Evolutionary conservation across 2,329 filamentous ascomycete genomes (phyloP).

Genomic region (Volutella citrinella): DNA sequence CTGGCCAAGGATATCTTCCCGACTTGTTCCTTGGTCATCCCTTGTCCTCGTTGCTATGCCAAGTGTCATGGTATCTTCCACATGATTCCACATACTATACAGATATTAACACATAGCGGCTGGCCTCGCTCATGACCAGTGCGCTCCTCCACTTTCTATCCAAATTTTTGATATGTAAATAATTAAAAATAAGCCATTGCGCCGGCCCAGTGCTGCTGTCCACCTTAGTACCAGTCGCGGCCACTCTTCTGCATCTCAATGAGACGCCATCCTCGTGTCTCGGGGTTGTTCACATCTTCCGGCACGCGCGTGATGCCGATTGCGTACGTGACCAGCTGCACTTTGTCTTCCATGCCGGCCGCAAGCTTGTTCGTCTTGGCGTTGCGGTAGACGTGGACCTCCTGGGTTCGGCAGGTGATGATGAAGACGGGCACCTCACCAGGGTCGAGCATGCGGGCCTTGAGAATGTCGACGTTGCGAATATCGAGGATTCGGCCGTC

Average conservation of each 20-base stretch:
- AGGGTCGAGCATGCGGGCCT: constrained; percentile 76
- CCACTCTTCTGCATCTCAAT: constrained; percentile 99
- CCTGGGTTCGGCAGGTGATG: constrained; percentile 92
- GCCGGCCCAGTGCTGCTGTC: too few relatives aligned
- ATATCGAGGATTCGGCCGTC: constrained; percentile 96
- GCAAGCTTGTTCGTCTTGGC: constrained; percentile 85
- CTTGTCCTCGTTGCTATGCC: constrained; percentile 22
- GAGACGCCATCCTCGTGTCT: constrained; percentile 93
- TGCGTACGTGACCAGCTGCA: constrained; percentile 96
- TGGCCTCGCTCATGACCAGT: constrained; percentile 10
- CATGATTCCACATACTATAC: constrained; percentile 31
- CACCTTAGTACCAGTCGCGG: constrained; percentile 68
- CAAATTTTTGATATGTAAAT: too few relatives aligned
- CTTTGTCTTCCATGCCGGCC: constrained; percentile 97
- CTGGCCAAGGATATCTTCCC: constrained; percentile 21
- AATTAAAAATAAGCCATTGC: too few relatives aligned
- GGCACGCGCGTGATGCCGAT: constrained; percentile 92
- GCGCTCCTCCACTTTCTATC: constrained; percentile 18
- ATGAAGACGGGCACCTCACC: constrained; percentile 94
- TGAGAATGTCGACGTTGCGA: constrained; percentile 83
- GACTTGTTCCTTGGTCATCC: too few relatives aligned
- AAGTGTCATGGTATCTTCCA: constrained; percentile 22
- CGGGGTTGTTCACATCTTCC: constrained; percentile 94
- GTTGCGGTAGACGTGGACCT: constrained; percentile 95
- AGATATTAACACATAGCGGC: constrained; percentile 30